Evolutionary conservation across 345 rosid species (phyloP), one percentile per base, ranked within the genome.

Genomic region (Dimocarpus longan): DNA sequence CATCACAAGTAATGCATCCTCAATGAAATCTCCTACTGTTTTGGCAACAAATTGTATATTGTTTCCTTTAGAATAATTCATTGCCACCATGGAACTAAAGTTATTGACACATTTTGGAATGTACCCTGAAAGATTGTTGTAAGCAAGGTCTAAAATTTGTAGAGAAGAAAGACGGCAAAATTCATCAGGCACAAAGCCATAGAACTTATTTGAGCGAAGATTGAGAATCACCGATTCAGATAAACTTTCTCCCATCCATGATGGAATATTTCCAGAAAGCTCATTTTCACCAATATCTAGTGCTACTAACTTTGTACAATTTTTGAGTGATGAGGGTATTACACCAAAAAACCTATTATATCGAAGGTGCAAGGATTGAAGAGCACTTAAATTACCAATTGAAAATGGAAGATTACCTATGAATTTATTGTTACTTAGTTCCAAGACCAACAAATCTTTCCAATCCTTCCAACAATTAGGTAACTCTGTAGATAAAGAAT

Each of bases 191-290:
- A 32, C 6, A 12, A 16, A 16, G n/a, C 69, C 22, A 1, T 8
- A 6, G 32, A 84, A 79, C 26, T 21, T 50, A 19, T 84, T 84
- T 2, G 66, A 78, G 8, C 76, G 48, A 50, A 80, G 40, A 6
- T 50, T 64, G 40, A 76, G 46, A 22, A 76, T 24, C 1, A 62
- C 52, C 56, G 28, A 7, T 6, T 64, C 9, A 0, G 73, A 52
- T 6, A 80, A 39, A 0, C 15, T 13, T 19, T 75, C 76, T 13
- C 69, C 74, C 1, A 60, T 54, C 77, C 77, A 74, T 3, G 18
- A 0, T 4, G 68, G 78, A 19, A 79, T 19, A 8, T 43, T 68
- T 5, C 82, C 82, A 4, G 4, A 10, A 24, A 79, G 57, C 0
- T 42, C 16, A 40, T 68, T 68, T 68, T 39, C 52, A 16, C 50